A percentile compares a stretch with the other conserved stretches of the same genome.
These are phyloP conservation scores for Mortierella claussenii DNA, from an alignment of 192 early-diverging fungal genomes.

Conservation along the genomic window DNA sequence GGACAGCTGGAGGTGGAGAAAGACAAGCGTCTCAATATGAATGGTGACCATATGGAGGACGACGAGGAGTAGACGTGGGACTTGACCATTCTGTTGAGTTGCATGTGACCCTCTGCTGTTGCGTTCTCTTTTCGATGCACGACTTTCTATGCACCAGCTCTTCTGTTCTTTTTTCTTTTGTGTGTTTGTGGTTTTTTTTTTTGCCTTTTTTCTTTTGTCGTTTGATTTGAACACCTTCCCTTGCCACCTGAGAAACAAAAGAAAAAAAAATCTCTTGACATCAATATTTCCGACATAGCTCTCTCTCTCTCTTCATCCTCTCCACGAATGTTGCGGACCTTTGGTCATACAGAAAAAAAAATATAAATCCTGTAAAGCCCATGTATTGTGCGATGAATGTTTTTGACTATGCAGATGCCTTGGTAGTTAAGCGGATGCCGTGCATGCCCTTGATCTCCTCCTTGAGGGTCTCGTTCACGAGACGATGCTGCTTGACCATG, in stretches of 20 bases:
- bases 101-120: no score
- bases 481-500: conserved; percentile 90
- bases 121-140: background rate
- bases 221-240: no score
- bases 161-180: conserved; percentile 2
- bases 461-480: conserved; percentile 88
- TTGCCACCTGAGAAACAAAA: background rate
- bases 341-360: background rate
- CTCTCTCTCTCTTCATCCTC: background rate
- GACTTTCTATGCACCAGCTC: no score
- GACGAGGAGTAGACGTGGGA: conserved; percentile 41
- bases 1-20: conserved; percentile 90
- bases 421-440: conserved; percentile 72
- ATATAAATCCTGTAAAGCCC: background rate
- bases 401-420: conserved; percentile 21
- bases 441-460: conserved; percentile 95
- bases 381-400: background rate
- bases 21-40: conserved; percentile 72
- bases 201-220: no score
- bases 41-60: conserved; percentile 47
- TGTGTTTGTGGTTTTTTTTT: background rate
- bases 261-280: background rate
- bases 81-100: no score
- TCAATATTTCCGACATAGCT: conserved; percentile 3
- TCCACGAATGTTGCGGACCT: background rate